Evolutionary conservation across 2,329 filamentous ascomycete genomes (phyloP), one percentile per base, ranked within the genome.

Genomic region (Sporothrix euskadiensis): DNA sequence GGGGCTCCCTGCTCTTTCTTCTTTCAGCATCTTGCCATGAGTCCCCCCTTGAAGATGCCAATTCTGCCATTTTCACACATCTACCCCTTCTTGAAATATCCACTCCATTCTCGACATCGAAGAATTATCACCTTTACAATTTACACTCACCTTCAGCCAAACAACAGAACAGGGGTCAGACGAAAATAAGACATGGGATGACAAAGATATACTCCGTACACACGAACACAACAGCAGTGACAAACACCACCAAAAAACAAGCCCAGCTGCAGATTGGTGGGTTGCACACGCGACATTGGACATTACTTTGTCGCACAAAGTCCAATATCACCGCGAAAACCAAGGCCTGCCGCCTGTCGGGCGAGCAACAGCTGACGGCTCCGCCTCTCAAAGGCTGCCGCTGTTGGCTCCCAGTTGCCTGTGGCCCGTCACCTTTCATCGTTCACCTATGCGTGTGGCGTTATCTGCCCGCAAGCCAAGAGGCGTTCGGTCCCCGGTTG

Each of bases 281-380:
- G 65, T 68, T 52, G 65, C 65, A 57, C 68, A 70, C 32, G 52
- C 68, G 68, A 59, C 68, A 70, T 59, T 44, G 35, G 68, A 59
- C 68, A 70, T 59, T 44, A 12, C 52, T 14, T 14, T 30, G 68
- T 70, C 52, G 68, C 35, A 70, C 68, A 44, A 41, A 41, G 12
- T 44, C n/a, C 49, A 70, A 70, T 70, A 70, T 70, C 52, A 59
- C 30, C 32, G 49, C 66, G 66, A 69, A 56, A 69, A 41, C 47
- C 47, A 35, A 26, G 22, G 52, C 52, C 52, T 56, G 52, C 30
- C 52, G 47, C 30, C 47, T 30, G 39, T 47, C 61, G 61, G 61
- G 61, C n/a, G 35, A 44, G 35, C n/a, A 9, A 47, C 12, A 16
- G 39, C 61, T 66, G 61, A 26, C 16, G 30, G 22, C 39, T 41